Conservation (phyloP, 108 stramenopile genomes). For the Epithemia pelagica region DNA sequence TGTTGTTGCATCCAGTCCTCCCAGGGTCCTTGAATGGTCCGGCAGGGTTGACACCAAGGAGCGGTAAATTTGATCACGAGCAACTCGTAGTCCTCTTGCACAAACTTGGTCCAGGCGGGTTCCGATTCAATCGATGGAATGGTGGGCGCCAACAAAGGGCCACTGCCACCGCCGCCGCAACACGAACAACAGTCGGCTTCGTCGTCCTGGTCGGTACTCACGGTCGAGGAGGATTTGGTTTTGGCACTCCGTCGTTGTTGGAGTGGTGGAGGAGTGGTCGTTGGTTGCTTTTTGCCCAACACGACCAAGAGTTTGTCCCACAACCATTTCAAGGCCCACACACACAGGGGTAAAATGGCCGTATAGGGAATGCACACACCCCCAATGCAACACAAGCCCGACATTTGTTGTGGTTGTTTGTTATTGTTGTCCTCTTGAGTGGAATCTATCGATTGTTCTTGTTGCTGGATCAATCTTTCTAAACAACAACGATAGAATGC, state of each 20-base stretch:
- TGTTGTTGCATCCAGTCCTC: slow-evolving; percentile 12
- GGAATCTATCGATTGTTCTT: no score
- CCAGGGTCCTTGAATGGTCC: slow-evolving; percentile 34
- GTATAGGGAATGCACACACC: slow-evolving; percentile 82
- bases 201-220: neutral
- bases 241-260: neutral
- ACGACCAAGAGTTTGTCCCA: slow-evolving; percentile 18
- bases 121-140: slow-evolving; percentile 25
- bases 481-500: no score
- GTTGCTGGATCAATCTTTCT: no score
- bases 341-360: slow-evolving; percentile 60
- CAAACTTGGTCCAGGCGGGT: neutral
- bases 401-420: no score
- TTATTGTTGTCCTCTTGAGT: no score
- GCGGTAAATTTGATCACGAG: slow-evolving; percentile 81
- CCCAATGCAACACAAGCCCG: slow-evolving; percentile 66
- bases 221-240: neutral
- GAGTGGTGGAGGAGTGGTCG: neutral
- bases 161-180: neutral
- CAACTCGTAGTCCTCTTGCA: slow-evolving; percentile 17
- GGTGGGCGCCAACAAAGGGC: neutral
- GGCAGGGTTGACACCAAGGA: slow-evolving; percentile 84
- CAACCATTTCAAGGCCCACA: slow-evolving; percentile 49
- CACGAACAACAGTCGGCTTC: slow-evolving; percentile 5
- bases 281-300: neutral